Evolutionary conservation across 148 eudicot genomes (phyloP).

Genomic region (Hydrangea macrophylla): DNA sequence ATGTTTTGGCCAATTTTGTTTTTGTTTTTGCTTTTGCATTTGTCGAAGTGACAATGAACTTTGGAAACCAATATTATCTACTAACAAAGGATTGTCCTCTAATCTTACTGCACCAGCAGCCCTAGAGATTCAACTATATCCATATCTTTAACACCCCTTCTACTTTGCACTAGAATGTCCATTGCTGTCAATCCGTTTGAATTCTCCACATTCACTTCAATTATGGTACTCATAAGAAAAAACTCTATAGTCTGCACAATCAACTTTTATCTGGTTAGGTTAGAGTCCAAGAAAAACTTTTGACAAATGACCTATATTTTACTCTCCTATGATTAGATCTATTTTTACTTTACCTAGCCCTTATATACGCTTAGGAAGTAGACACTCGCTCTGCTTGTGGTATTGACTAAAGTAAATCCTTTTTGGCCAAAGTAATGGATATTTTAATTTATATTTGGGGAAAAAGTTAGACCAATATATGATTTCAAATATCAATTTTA

Average conservation of each 20-base stretch:
- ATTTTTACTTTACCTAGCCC: too few species aligned
- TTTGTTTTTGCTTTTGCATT: too few species aligned
- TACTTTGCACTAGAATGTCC: neutral
- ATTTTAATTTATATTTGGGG: too few species aligned
- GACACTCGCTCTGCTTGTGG: neutral
- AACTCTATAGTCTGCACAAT: conserved; percentile 1
- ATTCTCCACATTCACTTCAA: conserved; percentile 14
- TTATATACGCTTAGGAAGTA: too few species aligned
- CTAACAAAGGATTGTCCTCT: neutral
- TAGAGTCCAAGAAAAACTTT: too few species aligned
- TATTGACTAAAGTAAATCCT: neutral
- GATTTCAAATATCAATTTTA: too few species aligned
- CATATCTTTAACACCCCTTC: neutral
- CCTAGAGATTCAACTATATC: neutral
- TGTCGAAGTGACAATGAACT: too few species aligned
- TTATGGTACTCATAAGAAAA: neutral
- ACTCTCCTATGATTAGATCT: neutral
- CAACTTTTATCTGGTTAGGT: neutral
- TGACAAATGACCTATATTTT: neutral
- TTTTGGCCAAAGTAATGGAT: too few species aligned
- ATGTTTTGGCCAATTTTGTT: neutral
- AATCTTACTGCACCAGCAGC: neutral
- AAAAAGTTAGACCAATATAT: neutral
- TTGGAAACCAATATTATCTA: neutral
- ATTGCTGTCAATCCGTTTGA: conserved; percentile 13